Evolutionary conservation across 2,329 filamentous ascomycete genomes (phyloP).

Genomic region (Nectriaceae sp.): DNA sequence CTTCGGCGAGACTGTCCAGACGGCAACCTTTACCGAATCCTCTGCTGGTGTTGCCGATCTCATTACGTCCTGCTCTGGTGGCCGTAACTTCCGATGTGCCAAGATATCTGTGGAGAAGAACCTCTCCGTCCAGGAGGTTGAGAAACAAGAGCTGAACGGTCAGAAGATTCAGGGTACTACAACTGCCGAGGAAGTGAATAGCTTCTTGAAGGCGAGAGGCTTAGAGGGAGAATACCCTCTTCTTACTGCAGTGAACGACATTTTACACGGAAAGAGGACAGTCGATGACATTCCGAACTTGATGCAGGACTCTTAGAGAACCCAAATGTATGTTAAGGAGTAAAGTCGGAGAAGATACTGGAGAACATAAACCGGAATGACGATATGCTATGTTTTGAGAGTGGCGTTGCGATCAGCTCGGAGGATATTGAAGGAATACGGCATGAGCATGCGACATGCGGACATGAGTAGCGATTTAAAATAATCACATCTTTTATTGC

Average conservation of each 20-base stretch:
- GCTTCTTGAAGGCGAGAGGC: constrained; percentile 78
- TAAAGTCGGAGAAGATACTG: background rate
- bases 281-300: constrained; percentile 80
- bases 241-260: constrained; percentile 84
- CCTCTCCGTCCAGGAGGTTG: constrained; percentile 81
- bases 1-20: constrained; percentile 79
- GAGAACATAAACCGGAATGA: constrained; percentile 9
- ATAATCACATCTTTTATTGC: constrained; percentile 2
- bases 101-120: constrained; percentile 82
- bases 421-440: constrained; percentile 12
- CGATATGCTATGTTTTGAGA: constrained; percentile 11
- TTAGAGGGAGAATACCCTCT: constrained; percentile 85
- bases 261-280: constrained; percentile 73
- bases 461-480: constrained; percentile 15
- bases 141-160: constrained; percentile 87
- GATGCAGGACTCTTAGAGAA: constrained; percentile 43
- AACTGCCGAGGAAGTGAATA: constrained; percentile 89
- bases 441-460: constrained; percentile 11
- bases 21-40: constrained; percentile 93
- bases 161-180: constrained; percentile 95
- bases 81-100: constrained; percentile 92
- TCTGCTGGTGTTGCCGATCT: constrained; percentile 93
- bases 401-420: constrained; percentile 24
- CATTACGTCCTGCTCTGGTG: constrained; percentile 90
- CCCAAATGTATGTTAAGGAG: background rate